Conservation (phyloP, 140 eudicot species). For the Flaveria floridana region DNA sequence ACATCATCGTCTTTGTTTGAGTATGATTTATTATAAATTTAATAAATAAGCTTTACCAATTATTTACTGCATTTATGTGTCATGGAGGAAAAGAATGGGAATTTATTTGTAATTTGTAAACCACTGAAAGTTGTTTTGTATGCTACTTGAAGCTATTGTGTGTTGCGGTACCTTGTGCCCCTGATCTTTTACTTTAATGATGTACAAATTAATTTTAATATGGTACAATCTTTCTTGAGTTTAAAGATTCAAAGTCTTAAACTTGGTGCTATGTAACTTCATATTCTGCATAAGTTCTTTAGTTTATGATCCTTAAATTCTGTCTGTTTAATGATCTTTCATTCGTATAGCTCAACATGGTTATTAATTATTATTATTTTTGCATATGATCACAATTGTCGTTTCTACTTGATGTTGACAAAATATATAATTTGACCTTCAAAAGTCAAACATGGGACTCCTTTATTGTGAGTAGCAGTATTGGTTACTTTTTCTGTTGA, state of each 20-base stretch:
- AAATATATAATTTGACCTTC: slow-evolving; percentile 12
- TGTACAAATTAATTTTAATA: neutral
- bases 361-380: neutral
- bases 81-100: neutral
- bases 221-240: slow-evolving; percentile 1
- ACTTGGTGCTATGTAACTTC: slow-evolving; percentile 12
- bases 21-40: slow-evolving; percentile 1
- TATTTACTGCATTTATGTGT: neutral
- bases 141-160: slow-evolving; percentile 1
- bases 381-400: neutral
- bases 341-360: neutral
- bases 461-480: neutral
- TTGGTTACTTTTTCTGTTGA: slow-evolving; percentile 5
- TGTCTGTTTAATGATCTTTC: neutral
- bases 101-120: neutral
- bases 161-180: slow-evolving; percentile 10
- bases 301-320: neutral
- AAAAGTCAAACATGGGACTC: slow-evolving; percentile 18
- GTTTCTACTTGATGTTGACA: neutral
- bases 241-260: slow-evolving; percentile 26
- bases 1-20: slow-evolving; percentile 25
- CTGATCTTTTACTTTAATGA: slow-evolving; percentile 10
- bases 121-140: slow-evolving; percentile 8
- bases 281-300: neutral
- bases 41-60: neutral